Conservation (phyloP, 2,329 filamentous ascomycete species). For the Furcasterigmium furcatum region DNA sequence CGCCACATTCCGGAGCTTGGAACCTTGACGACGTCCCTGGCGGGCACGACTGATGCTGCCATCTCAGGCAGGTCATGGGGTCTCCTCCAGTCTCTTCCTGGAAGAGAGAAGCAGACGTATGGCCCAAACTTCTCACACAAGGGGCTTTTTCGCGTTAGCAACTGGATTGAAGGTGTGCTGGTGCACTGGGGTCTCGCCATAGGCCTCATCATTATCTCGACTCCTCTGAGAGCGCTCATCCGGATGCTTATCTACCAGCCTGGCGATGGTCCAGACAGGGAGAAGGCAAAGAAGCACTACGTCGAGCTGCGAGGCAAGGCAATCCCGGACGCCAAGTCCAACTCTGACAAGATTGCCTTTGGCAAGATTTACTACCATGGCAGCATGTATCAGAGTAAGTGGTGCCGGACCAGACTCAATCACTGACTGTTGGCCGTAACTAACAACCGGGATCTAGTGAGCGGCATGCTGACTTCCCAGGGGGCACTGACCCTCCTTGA, state of each 20-base stretch:
- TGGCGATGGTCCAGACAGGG: constrained; percentile 49
- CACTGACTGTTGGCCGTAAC: not conserved
- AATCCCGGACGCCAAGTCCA: constrained; percentile 50
- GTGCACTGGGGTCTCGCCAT: constrained; percentile 47
- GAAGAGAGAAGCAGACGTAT: constrained; percentile 44
- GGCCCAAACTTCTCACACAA: constrained; percentile 58
- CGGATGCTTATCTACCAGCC: constrained; percentile 45
- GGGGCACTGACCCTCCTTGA: constrained; percentile 64
- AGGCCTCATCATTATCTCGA: constrained; percentile 38
- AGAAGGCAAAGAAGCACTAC: constrained; percentile 54
- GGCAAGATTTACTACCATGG: constrained; percentile 55
- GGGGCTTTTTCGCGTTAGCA: constrained; percentile 50
- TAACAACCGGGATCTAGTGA: constrained; percentile 49
- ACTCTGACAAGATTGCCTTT: constrained; percentile 45
- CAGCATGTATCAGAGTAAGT: constrained; percentile 62
- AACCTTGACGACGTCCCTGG: constrained; percentile 49
- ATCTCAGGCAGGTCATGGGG: constrained; percentile 63
- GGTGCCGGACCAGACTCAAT: not conserved
- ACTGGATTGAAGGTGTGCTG: constrained; percentile 44
- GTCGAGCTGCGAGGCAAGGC: constrained; percentile 64
- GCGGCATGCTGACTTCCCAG: constrained; percentile 60
- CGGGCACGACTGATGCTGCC: constrained; percentile 45
- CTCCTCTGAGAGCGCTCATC: constrained; percentile 41
- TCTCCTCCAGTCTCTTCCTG: constrained; percentile 39
- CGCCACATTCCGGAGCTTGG: constrained; percentile 49